phyloP scores from a whole-genome alignment of 1,139 yeast species.

The Eremothecium gossypii region DNA sequence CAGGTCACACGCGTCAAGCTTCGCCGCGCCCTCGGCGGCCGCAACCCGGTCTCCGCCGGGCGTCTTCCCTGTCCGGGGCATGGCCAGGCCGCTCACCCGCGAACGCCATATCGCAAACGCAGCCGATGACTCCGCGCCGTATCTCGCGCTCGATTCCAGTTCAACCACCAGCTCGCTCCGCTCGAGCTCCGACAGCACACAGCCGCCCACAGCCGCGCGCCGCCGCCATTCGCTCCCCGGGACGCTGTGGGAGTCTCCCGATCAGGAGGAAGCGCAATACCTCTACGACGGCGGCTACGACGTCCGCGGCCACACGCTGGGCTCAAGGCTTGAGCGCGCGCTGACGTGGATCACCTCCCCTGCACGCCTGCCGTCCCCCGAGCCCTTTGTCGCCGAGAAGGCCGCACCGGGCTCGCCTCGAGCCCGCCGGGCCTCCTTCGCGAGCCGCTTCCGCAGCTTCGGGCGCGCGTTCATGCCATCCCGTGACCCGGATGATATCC shows the following conservation, averaged over 20 bases:
- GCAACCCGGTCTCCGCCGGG: slow-evolving; percentile 61
- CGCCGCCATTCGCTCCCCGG: no score
- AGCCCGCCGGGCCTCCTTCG: slow-evolving; percentile 17
- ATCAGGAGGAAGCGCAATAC: slow-evolving; percentile 22
- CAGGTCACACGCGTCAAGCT: not conserved
- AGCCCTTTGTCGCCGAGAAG: no score
- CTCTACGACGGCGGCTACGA: slow-evolving; percentile 25
- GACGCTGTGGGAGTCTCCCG: no score
- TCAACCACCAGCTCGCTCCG: no score
- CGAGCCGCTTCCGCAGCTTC: slow-evolving; percentile 14
- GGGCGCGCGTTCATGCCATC: slow-evolving; percentile 16
- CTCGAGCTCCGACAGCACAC: no score
- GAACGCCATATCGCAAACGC: slow-evolving; percentile 47
- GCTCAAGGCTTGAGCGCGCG: slow-evolving; percentile 29
- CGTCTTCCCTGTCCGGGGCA: slow-evolving; percentile 69
- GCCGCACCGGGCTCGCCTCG: no score
- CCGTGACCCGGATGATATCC: slow-evolving; percentile 14
- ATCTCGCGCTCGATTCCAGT: no score
- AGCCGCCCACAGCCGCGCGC: no score
- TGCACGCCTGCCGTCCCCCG: not conserved
- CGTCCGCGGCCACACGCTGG: slow-evolving; percentile 30
- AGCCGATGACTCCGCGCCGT: slow-evolving; percentile 6
- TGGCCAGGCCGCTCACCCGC: slow-evolving; percentile 52
- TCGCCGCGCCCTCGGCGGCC: slow-evolving; percentile 53
- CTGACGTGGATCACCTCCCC: slow-evolving; percentile 18